Evolutionary conservation across 140 eudicot genomes (phyloP).

Genomic region (Senecio squalidus): DNA sequence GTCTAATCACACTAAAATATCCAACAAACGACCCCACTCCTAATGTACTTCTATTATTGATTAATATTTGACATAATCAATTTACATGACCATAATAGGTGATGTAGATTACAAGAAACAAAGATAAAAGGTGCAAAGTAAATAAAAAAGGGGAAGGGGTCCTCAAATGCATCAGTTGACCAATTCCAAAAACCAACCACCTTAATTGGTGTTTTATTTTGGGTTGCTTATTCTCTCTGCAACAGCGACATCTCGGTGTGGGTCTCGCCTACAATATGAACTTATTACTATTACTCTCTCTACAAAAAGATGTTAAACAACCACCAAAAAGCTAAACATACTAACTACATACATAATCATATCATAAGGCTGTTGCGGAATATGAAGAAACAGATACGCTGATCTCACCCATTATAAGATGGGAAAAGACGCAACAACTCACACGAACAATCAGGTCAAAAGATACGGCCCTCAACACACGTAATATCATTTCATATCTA

Average conservation of each 20-base stretch:
- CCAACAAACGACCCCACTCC: too few species aligned
- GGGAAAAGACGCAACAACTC: conserved; percentile 12
- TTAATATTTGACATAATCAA: too few species aligned
- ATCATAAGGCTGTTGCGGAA: background rate
- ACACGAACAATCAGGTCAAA: conserved; percentile 4
- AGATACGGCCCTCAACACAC: background rate
- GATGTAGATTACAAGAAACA: too few species aligned
- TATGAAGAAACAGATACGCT: conserved; percentile 11
- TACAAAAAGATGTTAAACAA: background rate
- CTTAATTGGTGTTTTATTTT: conserved; percentile 22
- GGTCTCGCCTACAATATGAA: conserved; percentile 5
- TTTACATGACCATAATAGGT: too few species aligned
- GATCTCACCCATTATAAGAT: background rate
- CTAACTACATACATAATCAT: background rate
- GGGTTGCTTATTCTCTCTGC: conserved; percentile 57
- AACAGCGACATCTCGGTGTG: conserved; percentile 35
- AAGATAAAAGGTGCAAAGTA: background rate
- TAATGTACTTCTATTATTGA: too few species aligned
- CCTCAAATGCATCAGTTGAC: conserved; percentile 31
- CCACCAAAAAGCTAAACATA: conserved; percentile 1
- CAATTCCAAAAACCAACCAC: conserved; percentile 37
- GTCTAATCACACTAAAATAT: too few species aligned
- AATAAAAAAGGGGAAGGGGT: conserved; percentile 10
- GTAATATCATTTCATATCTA: background rate
- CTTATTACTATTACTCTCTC: background rate